Percentiles rank a stretch among this genome's conserved stretches.
Evolutionary conservation across 768 basidiomycete species (phyloP).

Genomic region (Leccinum disarticulatum): DNA sequence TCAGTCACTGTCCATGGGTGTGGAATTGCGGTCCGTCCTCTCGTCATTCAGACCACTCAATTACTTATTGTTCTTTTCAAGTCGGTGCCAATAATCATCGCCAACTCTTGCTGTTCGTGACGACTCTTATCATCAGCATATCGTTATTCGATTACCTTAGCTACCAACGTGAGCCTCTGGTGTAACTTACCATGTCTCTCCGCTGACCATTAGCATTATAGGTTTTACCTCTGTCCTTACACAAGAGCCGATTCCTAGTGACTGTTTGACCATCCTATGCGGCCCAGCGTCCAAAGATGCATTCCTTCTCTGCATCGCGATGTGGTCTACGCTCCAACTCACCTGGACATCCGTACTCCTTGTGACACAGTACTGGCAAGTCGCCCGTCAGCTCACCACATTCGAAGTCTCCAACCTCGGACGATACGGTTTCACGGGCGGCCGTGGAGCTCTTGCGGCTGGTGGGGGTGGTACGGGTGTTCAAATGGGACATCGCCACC

Average conservation of each 20-base stretch:
- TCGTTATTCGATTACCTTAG: slow-evolving; percentile 80
- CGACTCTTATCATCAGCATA: slow-evolving; percentile 81
- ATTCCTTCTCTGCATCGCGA: slow-evolving; percentile 78
- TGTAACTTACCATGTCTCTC: background rate
- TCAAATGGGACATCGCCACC: slow-evolving; percentile 85
- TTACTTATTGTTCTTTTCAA: slow-evolving; percentile 29
- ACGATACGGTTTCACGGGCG: slow-evolving; percentile 96
- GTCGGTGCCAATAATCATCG: slow-evolving; percentile 94
- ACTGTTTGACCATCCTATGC: slow-evolving; percentile 53
- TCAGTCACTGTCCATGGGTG: slow-evolving; percentile 96
- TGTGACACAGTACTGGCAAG: slow-evolving; percentile 86
- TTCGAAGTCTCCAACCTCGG: slow-evolving; percentile 95
- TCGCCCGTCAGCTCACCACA: slow-evolving; percentile 92
- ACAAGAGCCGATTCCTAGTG: slow-evolving; percentile 2
- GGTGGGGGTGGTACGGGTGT: slow-evolving; percentile 44
- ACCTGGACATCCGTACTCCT: slow-evolving; percentile 91
- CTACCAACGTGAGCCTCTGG: slow-evolving; percentile 64
- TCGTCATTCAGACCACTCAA: background rate
- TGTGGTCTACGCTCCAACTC: slow-evolving; percentile 93
- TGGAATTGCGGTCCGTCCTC: slow-evolving; percentile 88
- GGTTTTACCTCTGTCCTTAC: slow-evolving; percentile 51
- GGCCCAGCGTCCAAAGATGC: slow-evolving; percentile 67
- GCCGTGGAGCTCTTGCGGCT: slow-evolving; percentile 69
- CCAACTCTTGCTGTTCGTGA: slow-evolving; percentile 92
- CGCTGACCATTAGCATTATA: slow-evolving; percentile 26